Base-by-base conservation (phyloP, 495 filamentous ascomycete species). In the Penicillium lagena region DNA sequence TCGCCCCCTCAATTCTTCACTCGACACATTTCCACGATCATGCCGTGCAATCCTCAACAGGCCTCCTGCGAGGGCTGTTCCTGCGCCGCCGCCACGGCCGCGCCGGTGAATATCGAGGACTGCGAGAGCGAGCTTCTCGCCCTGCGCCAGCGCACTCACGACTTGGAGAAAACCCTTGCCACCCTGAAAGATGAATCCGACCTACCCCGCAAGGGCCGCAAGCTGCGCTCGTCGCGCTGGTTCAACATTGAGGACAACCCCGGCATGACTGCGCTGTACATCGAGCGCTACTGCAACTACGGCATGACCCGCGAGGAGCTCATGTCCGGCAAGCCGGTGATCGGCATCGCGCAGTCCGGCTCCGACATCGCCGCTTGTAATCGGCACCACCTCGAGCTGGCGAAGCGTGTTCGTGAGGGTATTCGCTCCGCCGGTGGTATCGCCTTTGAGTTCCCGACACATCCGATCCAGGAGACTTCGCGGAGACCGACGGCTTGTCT, bases 251-350 rank as follows among this genome's bases (percentile, higher is more conserved):
- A 67, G 42, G 62, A 53, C 37, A 65, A 77, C 42, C 64, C 70
- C 12, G 73, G 64, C 36, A 79, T 80, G 68, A 70, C 67, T 27
- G 64, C 73, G 0, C 45, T 76, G 11, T 79, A 79, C 43, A 67
- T 76, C 42, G 75, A 79, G 50, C 65, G 75, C n/a, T 77, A 77
- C 39, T 64, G 77, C 42, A 79, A 77, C 50, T 79, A 72, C 37
- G 75, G 75, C 3, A 56, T 79, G 14, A 79, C 75, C 0, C 58
- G 66, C 13, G 73, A 79, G 35, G 75, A 79, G 46, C 56, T 79
- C 7, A 68, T 72, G 60, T 73, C 71, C 11, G 70, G 67, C 8
- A 77, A 75, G 47, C 75, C 75, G n/a, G 71, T 79, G 51, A 76
- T 79, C 49, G 75, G 75, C 33, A 79, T 78, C 43, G 75, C 74